Percentiles rank a stretch among this genome's conserved stretches.
phyloP scores from a whole-genome alignment of 176 grass and related monocot genomes.

The Aegilops longissima region DNA sequence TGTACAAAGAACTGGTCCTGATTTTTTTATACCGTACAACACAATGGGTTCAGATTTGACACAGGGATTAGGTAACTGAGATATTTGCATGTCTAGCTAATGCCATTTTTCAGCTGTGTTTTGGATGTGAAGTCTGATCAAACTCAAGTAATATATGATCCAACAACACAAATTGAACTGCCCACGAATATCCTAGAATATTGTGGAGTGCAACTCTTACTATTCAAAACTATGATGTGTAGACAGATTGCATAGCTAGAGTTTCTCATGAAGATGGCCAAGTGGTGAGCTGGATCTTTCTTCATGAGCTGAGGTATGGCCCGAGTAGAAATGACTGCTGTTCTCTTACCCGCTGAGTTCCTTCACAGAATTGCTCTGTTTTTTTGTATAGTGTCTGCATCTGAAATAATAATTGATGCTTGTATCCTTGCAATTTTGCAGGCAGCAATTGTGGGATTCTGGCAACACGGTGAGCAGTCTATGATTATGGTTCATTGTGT shows the following conservation, averaged over 20 bases:
- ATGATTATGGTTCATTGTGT: not conserved
- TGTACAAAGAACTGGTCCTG: not conserved
- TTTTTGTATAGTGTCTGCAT: not conserved
- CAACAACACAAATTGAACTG: not conserved
- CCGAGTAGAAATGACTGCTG: not conserved
- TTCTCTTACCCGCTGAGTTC: not conserved
- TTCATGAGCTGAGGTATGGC: slow-evolving; percentile 75
- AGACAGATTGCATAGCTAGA: slow-evolving; percentile 99
- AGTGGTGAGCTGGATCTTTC: slow-evolving; percentile 80
- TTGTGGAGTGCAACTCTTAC: slow-evolving; percentile 17
- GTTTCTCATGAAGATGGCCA: slow-evolving; percentile 70
- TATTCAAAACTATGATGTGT: slow-evolving; percentile 39
- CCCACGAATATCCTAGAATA: not conserved
- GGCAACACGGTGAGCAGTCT: slow-evolving; percentile 40
- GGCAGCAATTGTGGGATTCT: slow-evolving; percentile 54
- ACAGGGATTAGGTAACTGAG: not conserved
- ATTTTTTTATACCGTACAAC: not conserved
- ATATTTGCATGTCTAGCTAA: too few species aligned
- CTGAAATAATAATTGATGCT: not conserved
- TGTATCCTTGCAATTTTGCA: slow-evolving; percentile 30
- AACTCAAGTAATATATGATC: not conserved
- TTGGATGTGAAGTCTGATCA: too few species aligned
- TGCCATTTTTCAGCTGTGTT: not conserved
- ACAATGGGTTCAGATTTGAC: not conserved
- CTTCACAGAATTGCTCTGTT: not conserved